Base-by-base conservation (phyloP, 768 basidiomycete species). In the Pulveroboletus frians region DNA sequence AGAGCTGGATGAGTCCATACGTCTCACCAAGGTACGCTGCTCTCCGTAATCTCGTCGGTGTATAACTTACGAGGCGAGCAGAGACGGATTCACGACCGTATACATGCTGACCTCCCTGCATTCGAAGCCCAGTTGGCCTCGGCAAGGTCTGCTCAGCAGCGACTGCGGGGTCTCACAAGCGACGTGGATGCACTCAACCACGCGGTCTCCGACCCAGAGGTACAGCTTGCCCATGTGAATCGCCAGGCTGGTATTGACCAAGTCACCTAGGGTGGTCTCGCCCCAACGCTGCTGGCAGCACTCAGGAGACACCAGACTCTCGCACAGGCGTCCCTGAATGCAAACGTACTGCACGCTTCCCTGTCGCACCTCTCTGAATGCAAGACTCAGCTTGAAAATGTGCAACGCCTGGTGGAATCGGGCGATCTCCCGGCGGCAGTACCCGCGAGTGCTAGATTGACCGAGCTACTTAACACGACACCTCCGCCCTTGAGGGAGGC, bases 1-100 rank as follows among this genome's bases (percentile, higher is more conserved):
- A 1, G 85, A 88, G 61, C 73, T 95, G 26, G 82, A 93, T 56
- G 75, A 78, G 39, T 80, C 83, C 11, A 87, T 93, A 51, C 69
- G 69, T 20, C 70, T 72, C 31, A 89, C 86, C 10, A 88, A 89
- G 74, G 92, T 90, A 60, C 43, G 45, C 30, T 43, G 39, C 36
- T 52, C 45, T 32, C 30, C 45, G 1, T 46, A 47, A 26, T 50
- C 38, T 36, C 17, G 27, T 27, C 3, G 6, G 37, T 21, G 43
- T 7, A 21, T 36, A 21, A n/a, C 53, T 23, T 43, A 26, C 40
- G 39, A 17, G 37, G 47, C 41, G 54, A 57, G 34, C 67, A 92
- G 82, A 70, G 74, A 58, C 77, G 73, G 58, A 82, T 95, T 55
- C 82, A 85, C 56, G 81, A 85, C 55, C 80, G 86, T 41, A 84